Conservation (phyloP, 2,329 filamentous ascomycete genomes). For the Cladobotryum mycophilum region DNA sequence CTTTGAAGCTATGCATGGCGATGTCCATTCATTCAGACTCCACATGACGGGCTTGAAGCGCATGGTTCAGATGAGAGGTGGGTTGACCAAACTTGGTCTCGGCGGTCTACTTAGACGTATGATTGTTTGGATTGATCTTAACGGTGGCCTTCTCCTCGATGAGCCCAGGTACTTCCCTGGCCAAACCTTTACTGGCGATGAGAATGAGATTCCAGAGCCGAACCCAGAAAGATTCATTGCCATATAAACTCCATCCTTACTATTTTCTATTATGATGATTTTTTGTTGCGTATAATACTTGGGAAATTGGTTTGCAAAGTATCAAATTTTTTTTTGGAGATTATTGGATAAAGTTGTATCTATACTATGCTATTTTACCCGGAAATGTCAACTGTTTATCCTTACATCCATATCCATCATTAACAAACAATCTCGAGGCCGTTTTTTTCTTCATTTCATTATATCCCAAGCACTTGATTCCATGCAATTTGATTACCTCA, state of each 20-base stretch:
- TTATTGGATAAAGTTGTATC: too few species aligned
- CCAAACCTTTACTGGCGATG: constrained; percentile 17
- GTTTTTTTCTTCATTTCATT: too few species aligned
- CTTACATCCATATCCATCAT: too few species aligned
- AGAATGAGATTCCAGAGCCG: constrained; percentile 20
- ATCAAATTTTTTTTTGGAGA: too few species aligned
- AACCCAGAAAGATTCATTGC: constrained; percentile 30
- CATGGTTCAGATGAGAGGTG: constrained; percentile 39
- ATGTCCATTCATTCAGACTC: constrained; percentile 33
- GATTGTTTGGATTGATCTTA: constrained; percentile 43
- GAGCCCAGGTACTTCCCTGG: constrained; percentile 27
- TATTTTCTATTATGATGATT: background rate
- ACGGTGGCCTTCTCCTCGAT: constrained; percentile 31
- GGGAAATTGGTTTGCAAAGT: too few species aligned
- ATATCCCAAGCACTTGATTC: too few species aligned
- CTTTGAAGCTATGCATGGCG: constrained; percentile 46
- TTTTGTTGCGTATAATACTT: background rate
- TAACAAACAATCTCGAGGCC: too few species aligned
- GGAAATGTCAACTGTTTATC: too few species aligned
- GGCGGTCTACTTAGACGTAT: constrained; percentile 40
- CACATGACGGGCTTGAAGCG: constrained; percentile 41
- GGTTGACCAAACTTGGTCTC: constrained; percentile 35
- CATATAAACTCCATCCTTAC: background rate
- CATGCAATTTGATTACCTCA: too few species aligned
- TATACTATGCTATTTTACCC: too few species aligned